Base-by-base conservation (phyloP, 768 basidiomycete genomes). In the Hortiboletus flavorubellus region DNA sequence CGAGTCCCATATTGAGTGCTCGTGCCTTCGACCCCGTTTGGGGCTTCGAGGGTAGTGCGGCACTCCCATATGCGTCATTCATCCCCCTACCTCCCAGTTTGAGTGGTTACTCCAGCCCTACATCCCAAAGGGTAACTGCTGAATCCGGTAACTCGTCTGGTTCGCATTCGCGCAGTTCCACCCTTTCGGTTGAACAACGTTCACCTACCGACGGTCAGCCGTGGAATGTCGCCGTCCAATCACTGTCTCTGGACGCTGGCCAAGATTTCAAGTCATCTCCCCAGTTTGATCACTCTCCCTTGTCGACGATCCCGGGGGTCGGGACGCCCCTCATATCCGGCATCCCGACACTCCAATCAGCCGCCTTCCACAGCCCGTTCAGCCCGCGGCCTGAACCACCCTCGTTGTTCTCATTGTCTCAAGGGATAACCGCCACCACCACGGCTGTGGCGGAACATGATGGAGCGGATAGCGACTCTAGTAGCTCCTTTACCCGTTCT, bases 91-190 rank as follows among this genome's bases (percentile, higher is more conserved):
- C 69, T 23, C 65, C 69, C 2, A 71, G 69, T 31, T 35, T 60
- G 41, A 71, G 71, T 34, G 62, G 67, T 21, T 63, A 59, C 34
- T 71, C 69, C n/a, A 72, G 69, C 18, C 62, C 71, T 10, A 48
- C 56, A 12, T 72, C 69, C 2, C 69, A 71, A 52, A 55, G 59
- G 29, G 53, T 59, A 26, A 38, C 43, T n/a, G 49, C 49, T 41
- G 68, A 47, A 23, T 56, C 59, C 14, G 49, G 35, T 16, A 53
- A 46, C 21, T 69, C 66, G 8, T 43, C 34, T 1, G 55, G 51
- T 10, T 60, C 60, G 18, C 70, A 61, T 46, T 72, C 70, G 37
- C 64, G 67, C 38, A 72, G 66, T 45, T 70, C 66, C 2, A 70
- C 64, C 14, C 64, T 72, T 35, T 59, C 68, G 6, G 62, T 72